Percentiles rank a stretch among this genome's conserved stretches.
These are phyloP conservation scores for Penstemon eatonii DNA, from an alignment of 257 asterid species.

Conservation along the genomic window DNA sequence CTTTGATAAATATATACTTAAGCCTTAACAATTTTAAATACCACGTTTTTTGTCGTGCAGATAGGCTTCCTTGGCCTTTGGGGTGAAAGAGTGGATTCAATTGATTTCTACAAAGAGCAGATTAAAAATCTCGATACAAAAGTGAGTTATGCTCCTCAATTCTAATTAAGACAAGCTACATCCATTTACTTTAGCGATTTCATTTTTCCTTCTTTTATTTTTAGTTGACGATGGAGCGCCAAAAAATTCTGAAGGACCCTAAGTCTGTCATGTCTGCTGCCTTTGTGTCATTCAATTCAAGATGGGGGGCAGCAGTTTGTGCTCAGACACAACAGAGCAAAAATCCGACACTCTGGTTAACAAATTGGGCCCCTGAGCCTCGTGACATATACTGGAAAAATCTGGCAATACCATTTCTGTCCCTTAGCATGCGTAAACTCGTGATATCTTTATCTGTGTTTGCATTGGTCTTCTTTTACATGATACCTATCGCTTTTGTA, in stretches of 20 bases:
- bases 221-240: slow-evolving; percentile 86
- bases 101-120: slow-evolving; percentile 69
- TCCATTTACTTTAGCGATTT: neutral
- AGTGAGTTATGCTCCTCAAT: slow-evolving; percentile 40
- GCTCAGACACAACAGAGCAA: slow-evolving; percentile 97
- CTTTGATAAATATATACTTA: neutral
- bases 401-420: slow-evolving; percentile 78
- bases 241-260: slow-evolving; percentile 67
- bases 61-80: slow-evolving; percentile 83
- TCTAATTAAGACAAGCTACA: slow-evolving; percentile 19
- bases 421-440: slow-evolving; percentile 71
- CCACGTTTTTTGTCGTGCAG: slow-evolving; percentile 43
- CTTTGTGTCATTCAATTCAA: slow-evolving; percentile 86
- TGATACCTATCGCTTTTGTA: slow-evolving; percentile 97
- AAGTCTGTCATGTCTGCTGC: slow-evolving; percentile 70
- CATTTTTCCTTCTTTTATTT: slow-evolving; percentile 15
- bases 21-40: neutral
- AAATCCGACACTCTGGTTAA: slow-evolving; percentile 85
- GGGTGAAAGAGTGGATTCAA: slow-evolving; percentile 76
- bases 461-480: slow-evolving; percentile 89
- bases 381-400: slow-evolving; percentile 92
- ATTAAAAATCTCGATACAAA: slow-evolving; percentile 61
- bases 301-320: slow-evolving; percentile 98
- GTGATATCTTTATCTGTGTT: slow-evolving; percentile 64
- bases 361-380: slow-evolving; percentile 98